These are phyloP conservation scores for Camelina neglecta DNA, from an alignment of 345 rosid genomes.

Conservation along the genomic window DNA sequence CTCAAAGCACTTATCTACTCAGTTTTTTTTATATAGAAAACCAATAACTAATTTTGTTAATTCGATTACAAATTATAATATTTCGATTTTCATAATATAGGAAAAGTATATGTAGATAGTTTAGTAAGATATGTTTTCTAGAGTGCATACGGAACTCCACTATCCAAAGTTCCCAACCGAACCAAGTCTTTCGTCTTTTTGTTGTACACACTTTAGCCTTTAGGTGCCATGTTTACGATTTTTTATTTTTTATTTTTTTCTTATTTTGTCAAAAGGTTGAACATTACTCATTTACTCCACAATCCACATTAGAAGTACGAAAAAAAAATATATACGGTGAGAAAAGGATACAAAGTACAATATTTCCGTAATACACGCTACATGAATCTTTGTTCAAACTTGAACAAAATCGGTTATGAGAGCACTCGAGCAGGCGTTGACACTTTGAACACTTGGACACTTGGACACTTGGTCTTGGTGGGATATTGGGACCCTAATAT, in stretches of 20 bases:
- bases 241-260: background rate
- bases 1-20: background rate
- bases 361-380: conserved; percentile 19
- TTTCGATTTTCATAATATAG: background rate
- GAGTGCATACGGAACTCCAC: conserved; percentile 1
- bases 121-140: background rate
- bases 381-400: conserved; percentile 11
- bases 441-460: background rate
- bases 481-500: background rate
- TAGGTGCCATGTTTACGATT: background rate
- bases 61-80: background rate
- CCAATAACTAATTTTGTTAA: background rate
- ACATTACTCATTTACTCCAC: no score
- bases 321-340: background rate
- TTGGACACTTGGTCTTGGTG: no score
- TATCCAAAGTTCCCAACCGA: background rate
- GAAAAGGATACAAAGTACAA: background rate
- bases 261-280: background rate
- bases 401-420: conserved; percentile 26
- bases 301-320: background rate
- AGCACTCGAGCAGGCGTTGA: conserved; percentile 31
- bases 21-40: background rate
- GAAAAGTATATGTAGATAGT: background rate
- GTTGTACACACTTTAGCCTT: conserved; percentile 19
- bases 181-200: background rate